Conservation (phyloP, 2,329 filamentous ascomycete genomes). For the Microascus cirrosus region DNA sequence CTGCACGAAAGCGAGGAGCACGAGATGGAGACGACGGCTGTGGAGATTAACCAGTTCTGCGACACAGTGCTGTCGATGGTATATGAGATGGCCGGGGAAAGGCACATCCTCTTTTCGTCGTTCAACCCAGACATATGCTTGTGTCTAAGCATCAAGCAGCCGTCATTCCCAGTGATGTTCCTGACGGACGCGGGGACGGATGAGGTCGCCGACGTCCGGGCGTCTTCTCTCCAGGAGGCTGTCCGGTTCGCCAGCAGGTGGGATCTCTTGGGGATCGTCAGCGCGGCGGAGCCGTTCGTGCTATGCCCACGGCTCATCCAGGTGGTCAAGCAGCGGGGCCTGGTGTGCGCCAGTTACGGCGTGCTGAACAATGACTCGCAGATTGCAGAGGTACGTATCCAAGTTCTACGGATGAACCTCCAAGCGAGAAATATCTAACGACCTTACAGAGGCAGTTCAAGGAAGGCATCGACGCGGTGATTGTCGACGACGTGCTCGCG, state of each 20-base stretch:
- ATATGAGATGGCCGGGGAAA: slow-evolving; percentile 68
- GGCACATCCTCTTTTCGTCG: slow-evolving; percentile 94
- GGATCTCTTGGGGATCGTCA: slow-evolving; percentile 89
- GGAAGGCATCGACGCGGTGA: slow-evolving; percentile 94
- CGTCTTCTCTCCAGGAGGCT: slow-evolving; percentile 86
- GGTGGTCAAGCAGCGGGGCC: slow-evolving; percentile 85
- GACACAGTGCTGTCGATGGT: slow-evolving; percentile 86
- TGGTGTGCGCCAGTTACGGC: slow-evolving; percentile 96
- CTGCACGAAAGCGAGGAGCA: slow-evolving; percentile 89
- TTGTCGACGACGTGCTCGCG: slow-evolving; percentile 87
- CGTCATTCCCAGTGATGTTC: slow-evolving; percentile 90
- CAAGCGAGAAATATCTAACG: background rate
- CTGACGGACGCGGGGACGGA: slow-evolving; percentile 78
- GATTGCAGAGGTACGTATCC: slow-evolving; percentile 66
- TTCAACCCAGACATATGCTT: slow-evolving; percentile 98
- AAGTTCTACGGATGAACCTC: background rate
- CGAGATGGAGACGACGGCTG: slow-evolving; percentile 91
- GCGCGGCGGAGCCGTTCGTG: slow-evolving; percentile 77
- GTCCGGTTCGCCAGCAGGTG: slow-evolving; percentile 89
- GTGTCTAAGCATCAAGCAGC: slow-evolving; percentile 91
- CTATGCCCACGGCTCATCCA: slow-evolving; percentile 79
- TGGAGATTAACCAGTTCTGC: slow-evolving; percentile 93
- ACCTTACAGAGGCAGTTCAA: slow-evolving; percentile 65
- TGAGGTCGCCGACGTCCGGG: slow-evolving; percentile 77
- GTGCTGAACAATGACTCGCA: slow-evolving; percentile 74